These are phyloP conservation scores for Rhamnella rubrinervis DNA, from an alignment of 331 rosid species.

Conservation along the genomic window DNA sequence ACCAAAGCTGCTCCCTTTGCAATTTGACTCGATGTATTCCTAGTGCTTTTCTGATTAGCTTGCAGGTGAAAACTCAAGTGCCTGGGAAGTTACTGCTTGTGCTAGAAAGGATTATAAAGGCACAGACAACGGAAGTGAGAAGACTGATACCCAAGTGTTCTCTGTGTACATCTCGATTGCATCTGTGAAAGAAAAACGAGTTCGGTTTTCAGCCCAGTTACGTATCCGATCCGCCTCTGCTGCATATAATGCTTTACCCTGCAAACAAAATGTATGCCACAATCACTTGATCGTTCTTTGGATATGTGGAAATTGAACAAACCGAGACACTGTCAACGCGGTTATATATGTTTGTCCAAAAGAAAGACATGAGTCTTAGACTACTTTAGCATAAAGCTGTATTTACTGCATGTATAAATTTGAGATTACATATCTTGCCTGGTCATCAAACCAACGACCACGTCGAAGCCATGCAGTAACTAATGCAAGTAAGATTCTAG, in stretches of 20 bases:
- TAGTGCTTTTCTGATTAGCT: neutral
- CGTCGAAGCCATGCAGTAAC: slow-evolving; percentile 92
- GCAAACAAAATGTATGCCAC: slow-evolving; percentile 25
- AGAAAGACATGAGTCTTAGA: too few relatives aligned
- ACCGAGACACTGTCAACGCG: too few relatives aligned
- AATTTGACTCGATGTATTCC: neutral
- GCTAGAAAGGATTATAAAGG: slow-evolving; percentile 92
- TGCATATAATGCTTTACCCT: slow-evolving; percentile 87
- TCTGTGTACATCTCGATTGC: slow-evolving; percentile 98
- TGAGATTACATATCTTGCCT: slow-evolving; percentile 35
- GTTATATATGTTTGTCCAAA: too few relatives aligned
- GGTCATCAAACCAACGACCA: slow-evolving; percentile 92
- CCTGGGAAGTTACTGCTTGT: slow-evolving; percentile 65
- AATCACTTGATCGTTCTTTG: slow-evolving; percentile 11
- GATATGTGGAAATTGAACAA: neutral
- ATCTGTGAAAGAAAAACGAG: slow-evolving; percentile 65
- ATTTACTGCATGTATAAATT: neutral
- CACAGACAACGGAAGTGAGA: slow-evolving; percentile 94
- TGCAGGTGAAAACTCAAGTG: slow-evolving; percentile 35
- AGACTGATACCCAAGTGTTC: slow-evolving; percentile 86
- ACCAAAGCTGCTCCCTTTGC: slow-evolving; percentile 6
- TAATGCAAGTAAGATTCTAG: slow-evolving; percentile 84
- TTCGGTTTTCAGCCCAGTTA: slow-evolving; percentile 90
- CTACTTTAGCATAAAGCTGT: too few relatives aligned
- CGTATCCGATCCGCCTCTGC: slow-evolving; percentile 90